These are phyloP conservation scores for Euryodendron excelsum DNA, from an alignment of 148 eudicot species.

Conservation along the genomic window DNA sequence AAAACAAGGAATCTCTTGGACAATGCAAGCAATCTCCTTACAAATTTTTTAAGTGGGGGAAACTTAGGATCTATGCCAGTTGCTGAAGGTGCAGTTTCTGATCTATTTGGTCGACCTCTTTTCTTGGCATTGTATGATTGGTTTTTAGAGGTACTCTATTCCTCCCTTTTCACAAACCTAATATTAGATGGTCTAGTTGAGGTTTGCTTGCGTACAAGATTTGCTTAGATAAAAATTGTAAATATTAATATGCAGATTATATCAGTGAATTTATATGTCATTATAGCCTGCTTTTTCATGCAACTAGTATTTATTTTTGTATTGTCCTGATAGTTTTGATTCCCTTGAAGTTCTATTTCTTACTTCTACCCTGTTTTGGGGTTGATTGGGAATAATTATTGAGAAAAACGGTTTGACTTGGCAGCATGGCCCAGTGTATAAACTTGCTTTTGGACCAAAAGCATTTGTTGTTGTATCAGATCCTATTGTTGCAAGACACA, in stretches of 20 bases:
- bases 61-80: conserved; percentile 85
- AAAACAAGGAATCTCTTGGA: conserved; percentile 74
- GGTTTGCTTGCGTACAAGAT: conserved; percentile 9
- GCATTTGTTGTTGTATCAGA: conserved; percentile 97
- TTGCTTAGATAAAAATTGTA: background rate
- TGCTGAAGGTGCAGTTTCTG: conserved; percentile 98
- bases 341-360: background rate
- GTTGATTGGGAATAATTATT: background rate
- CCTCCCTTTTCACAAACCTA: conserved; percentile 6
- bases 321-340: background rate
- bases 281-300: background rate
- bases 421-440: conserved; percentile 98
- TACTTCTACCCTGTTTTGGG: background rate
- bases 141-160: conserved; percentile 76
- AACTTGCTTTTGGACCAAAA: conserved; percentile 99
- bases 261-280: background rate
- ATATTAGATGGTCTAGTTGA: conserved; percentile 5
- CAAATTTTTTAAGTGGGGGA: conserved; percentile 85
- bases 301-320: background rate
- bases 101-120: conserved; percentile 86
- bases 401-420: conserved; percentile 21
- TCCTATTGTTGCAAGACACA: conserved; percentile 83
- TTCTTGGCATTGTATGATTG: conserved; percentile 92
- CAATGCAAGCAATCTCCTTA: conserved; percentile 92
- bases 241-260: background rate